These are phyloP conservation scores for Cicer chorassanicum DNA, from an alignment of 306 rosid genomes.

Conservation along the genomic window DNA sequence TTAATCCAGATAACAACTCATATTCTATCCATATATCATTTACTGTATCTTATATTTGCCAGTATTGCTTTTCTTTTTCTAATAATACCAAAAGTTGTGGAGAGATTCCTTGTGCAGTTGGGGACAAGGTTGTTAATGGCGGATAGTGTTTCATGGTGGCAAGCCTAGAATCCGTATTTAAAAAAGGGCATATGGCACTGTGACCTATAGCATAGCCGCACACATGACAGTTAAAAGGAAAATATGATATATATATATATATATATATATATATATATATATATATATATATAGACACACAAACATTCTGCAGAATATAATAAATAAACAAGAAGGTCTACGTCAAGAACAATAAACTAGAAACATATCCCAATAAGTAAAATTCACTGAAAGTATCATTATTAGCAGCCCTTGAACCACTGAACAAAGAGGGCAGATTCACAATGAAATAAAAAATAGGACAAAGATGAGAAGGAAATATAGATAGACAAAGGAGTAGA, in stretches of 20 bases:
- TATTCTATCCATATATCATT: conserved; percentile 5
- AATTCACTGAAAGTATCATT: conserved; percentile 2
- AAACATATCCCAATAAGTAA: conserved; percentile 8
- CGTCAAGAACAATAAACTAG: not conserved
- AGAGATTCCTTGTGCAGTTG: conserved; percentile 10
- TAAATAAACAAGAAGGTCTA: not conserved
- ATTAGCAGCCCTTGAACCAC: not conserved
- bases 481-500: not conserved
- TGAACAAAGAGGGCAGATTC: conserved; percentile 1
- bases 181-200: not conserved
- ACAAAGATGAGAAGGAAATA: conserved; percentile 13
- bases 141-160: conserved; percentile 4
- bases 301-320: not conserved
- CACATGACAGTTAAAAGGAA: not conserved
- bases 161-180: not conserved
- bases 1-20: conserved; percentile 17
- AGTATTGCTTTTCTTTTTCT: conserved; percentile 25
- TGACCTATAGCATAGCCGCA: not conserved
- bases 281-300: not conserved
- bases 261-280: too few relatives aligned
- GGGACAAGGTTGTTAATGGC: not conserved
- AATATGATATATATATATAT: not conserved
- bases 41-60: conserved; percentile 22
- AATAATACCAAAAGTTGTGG: not conserved
- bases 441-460: conserved; percentile 3